These are phyloP conservation scores for Papiliotrema laurentii DNA, from an alignment of 1,284 basidiomycete species.

Conservation along the genomic window DNA sequence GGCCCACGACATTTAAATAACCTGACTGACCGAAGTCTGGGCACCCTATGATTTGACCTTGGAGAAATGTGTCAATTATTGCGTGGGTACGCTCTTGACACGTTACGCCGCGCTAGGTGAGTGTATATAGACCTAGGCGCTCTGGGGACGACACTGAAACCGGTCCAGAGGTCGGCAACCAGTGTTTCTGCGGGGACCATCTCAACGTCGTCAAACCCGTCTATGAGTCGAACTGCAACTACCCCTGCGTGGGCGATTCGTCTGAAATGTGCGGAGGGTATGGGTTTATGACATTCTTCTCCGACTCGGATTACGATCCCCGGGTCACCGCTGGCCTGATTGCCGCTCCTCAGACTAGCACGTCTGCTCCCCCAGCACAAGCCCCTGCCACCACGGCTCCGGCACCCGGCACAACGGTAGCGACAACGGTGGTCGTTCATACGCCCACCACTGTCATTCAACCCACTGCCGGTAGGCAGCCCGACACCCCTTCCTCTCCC, in stretches of 20 bases:
- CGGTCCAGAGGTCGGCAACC: conserved; percentile 8
- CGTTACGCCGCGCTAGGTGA: conserved; percentile 7
- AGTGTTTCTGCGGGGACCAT: conserved; percentile 11
- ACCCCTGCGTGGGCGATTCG: conserved; percentile 5
- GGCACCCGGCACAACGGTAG: too few relatives aligned
- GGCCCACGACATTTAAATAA: too few relatives aligned
- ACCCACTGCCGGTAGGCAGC: neutral
- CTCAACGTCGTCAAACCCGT: neutral
- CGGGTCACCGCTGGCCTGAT: neutral
- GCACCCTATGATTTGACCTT: neutral
- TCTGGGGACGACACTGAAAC: too few relatives aligned
- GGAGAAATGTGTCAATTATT: neutral
- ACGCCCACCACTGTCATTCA: neutral
- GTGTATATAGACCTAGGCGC: too few relatives aligned
- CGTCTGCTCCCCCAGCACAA: too few relatives aligned
- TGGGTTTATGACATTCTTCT: conserved; percentile 9
- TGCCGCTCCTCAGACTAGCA: neutral
- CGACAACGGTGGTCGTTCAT: too few relatives aligned
- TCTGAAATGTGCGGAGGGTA: conserved; percentile 8
- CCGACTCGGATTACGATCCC: neutral
- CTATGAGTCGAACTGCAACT: conserved; percentile 5
- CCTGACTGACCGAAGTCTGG: neutral
- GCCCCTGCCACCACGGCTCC: too few relatives aligned
- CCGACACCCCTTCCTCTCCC: neutral
- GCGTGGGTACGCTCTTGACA: neutral